A percentile compares a stretch with the other conserved stretches of the same genome.
Conservation (phyloP, 2,329 filamentous ascomycete species). For the Aspergillus latus region DNA sequence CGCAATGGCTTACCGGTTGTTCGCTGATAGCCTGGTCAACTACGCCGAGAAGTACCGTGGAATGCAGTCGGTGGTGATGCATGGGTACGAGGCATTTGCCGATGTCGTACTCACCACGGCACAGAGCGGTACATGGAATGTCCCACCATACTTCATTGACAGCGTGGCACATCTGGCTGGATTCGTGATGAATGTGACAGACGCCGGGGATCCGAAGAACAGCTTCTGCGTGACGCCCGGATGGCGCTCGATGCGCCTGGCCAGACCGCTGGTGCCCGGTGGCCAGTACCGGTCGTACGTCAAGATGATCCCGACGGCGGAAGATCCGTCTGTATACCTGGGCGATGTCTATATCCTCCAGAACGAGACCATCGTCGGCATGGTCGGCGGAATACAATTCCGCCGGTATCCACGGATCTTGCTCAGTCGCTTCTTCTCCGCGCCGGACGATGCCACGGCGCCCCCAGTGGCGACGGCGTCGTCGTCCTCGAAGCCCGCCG, state of each 20-base stretch:
- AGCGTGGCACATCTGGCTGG: constrained; percentile 3
- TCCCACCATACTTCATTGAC: constrained; percentile 2
- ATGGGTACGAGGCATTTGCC: too few species aligned
- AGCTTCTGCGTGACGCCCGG: not conserved
- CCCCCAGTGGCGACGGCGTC: too few species aligned
- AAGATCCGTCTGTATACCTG: constrained; percentile 18
- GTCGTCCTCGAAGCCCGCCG: not conserved
- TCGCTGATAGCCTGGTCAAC: too few species aligned
- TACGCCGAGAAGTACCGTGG: too few species aligned
- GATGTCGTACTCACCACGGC: too few species aligned
- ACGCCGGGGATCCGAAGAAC: not conserved
- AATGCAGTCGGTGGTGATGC: too few species aligned
- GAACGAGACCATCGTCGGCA: constrained; percentile 32
- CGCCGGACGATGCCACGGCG: not conserved
- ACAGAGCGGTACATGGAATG: not conserved
- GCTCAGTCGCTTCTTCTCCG: constrained; percentile 19
- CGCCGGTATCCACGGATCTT: constrained; percentile 26
- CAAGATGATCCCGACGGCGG: constrained; percentile 28
- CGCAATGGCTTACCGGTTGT: too few species aligned
- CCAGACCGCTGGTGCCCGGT: constrained; percentile 24
- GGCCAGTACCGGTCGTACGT: constrained; percentile 32
- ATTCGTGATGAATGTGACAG: not conserved
- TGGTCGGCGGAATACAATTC: constrained; percentile 37
- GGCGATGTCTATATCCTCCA: constrained; percentile 45
- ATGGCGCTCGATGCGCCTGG: constrained; percentile 25